Conservation (phyloP, 2,329 filamentous ascomycete species). For the Fusarium sp. region DNA sequence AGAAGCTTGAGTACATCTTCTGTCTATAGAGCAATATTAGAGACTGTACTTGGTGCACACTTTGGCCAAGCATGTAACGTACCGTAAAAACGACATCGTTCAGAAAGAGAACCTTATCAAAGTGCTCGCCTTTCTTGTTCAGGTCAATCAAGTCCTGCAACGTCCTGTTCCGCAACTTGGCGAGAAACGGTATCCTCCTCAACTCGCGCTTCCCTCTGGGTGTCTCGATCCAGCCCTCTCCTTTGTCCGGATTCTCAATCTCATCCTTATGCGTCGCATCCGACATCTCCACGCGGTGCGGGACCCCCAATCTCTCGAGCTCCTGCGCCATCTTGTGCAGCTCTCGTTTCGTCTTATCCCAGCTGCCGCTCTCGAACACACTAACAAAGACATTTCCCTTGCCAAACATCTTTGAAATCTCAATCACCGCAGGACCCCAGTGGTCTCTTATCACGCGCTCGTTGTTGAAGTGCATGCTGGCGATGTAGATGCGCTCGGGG, state of each 20-base stretch:
- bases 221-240: conserved; percentile 75
- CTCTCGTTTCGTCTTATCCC: conserved; percentile 75
- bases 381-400: conserved; percentile 75
- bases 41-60: background rate
- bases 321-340: conserved; percentile 68
- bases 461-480: conserved; percentile 77
- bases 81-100: conserved; percentile 75
- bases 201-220: conserved; percentile 65
- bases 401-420: conserved; percentile 69
- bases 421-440: conserved; percentile 73
- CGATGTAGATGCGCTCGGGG: conserved; percentile 71
- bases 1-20: conserved; percentile 69
- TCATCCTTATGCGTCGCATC: conserved; percentile 70
- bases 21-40: conserved; percentile 55
- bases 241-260: conserved; percentile 58
- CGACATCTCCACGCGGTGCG: conserved; percentile 69
- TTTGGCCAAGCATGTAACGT: conserved; percentile 34
- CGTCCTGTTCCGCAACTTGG: conserved; percentile 73
- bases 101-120: conserved; percentile 72
- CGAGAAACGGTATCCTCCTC: conserved; percentile 77
- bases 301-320: conserved; percentile 66
- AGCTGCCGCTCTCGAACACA: conserved; percentile 77
- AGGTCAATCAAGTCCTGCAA: conserved; percentile 70
- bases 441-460: conserved; percentile 69
- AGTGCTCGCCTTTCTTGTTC: conserved; percentile 61